Conservation (phyloP, 116 monocot genomes). For the Zostera marina region DNA sequence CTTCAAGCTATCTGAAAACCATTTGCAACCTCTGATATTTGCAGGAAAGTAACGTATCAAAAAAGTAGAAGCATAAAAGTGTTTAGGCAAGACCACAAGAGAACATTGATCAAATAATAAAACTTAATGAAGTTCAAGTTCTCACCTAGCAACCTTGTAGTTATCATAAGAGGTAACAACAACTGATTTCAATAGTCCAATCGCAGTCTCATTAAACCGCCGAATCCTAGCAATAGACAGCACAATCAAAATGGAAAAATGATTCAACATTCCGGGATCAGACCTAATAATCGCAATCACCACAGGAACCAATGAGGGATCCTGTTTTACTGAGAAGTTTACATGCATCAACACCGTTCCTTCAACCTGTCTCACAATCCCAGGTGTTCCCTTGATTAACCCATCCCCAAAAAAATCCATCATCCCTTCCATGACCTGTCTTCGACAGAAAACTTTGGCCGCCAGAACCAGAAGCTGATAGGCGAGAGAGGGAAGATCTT, state of each 20-base stretch:
- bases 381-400: constrained; percentile 20
- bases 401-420: constrained; percentile 44
- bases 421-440: constrained; percentile 35
- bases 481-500: constrained; percentile 67
- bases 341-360: constrained; percentile 85
- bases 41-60: not conserved
- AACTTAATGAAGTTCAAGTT: not conserved
- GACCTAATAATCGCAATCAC: constrained; percentile 27
- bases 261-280: constrained; percentile 31
- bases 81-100: not conserved
- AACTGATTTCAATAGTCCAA: constrained; percentile 30
- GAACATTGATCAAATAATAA: not conserved
- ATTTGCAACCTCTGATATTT: constrained; percentile 61
- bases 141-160: constrained; percentile 43
- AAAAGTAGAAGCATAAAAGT: not conserved
- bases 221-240: constrained; percentile 63
- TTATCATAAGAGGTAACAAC: constrained; percentile 27
- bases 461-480: constrained; percentile 80
- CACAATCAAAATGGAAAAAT: constrained; percentile 54
- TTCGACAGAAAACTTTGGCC: constrained; percentile 37
- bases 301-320: constrained; percentile 55
- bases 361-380: constrained; percentile 64
- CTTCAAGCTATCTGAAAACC: constrained; percentile 51
- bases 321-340: constrained; percentile 93
- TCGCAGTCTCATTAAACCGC: constrained; percentile 41